These are phyloP conservation scores for Sporothrix phasma DNA, from an alignment of 2,329 filamentous ascomycete species.

Conservation along the genomic window DNA sequence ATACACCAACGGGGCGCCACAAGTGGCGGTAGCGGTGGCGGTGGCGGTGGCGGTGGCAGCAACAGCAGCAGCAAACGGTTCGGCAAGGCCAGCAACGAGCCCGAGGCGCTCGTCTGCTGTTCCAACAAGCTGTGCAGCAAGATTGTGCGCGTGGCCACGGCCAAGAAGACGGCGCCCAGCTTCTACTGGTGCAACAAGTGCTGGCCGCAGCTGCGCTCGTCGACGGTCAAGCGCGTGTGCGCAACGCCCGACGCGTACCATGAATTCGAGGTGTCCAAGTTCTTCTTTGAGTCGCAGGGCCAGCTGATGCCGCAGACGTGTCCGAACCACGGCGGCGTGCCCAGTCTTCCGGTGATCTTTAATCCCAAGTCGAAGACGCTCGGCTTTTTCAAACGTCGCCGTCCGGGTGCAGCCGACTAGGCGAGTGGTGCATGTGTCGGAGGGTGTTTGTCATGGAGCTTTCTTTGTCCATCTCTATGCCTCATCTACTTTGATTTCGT, in stretches of 20 bases:
- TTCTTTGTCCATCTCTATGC: background rate
- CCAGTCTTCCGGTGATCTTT: background rate
- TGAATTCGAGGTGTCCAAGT: conserved; percentile 26
- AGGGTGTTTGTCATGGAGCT: too few relatives aligned
- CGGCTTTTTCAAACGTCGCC: background rate
- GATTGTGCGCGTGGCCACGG: conserved; percentile 24
- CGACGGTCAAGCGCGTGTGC: conserved; percentile 22
- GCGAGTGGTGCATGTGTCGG: background rate
- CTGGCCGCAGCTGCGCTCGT: conserved; percentile 25
- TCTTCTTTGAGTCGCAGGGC: conserved; percentile 30
- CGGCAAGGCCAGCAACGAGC: background rate
- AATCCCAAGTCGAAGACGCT: background rate
- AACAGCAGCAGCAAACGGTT: background rate
- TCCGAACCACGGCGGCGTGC: conserved; percentile 11
- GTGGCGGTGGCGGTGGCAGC: background rate
- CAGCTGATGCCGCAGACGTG: conserved; percentile 22
- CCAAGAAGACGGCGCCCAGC: conserved; percentile 21
- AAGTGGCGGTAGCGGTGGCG: background rate
- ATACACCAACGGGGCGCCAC: conserved; percentile 9
- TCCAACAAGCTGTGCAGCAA: conserved; percentile 32
- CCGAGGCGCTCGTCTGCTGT: conserved; percentile 24
- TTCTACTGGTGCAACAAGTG: conserved; percentile 27
- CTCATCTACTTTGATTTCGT: background rate
- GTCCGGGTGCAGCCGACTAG: background rate
- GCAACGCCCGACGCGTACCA: conserved; percentile 22